phyloP scores from a whole-genome alignment of 768 basidiomycete species.

The Pleurotus tuoliensis region DNA sequence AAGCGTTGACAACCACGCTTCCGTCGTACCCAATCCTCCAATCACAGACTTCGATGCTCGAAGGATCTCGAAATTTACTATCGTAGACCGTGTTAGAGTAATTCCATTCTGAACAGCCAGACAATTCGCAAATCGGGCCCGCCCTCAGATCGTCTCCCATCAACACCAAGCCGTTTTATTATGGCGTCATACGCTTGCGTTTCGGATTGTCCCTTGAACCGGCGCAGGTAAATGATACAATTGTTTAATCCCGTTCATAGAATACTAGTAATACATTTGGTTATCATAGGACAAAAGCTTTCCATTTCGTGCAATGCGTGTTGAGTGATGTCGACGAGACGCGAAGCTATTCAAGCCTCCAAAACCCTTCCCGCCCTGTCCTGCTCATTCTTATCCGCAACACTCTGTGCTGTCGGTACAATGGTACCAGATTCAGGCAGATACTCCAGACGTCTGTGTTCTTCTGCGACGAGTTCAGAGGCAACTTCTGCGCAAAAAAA shows the following conservation, averaged over 20 bases:
- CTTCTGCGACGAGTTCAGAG: neutral
- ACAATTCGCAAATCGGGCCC: too few relatives aligned
- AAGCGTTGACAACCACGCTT: conserved; percentile 5
- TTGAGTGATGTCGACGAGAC: too few relatives aligned
- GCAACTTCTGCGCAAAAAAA: neutral
- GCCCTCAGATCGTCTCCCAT: too few relatives aligned
- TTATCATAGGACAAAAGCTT: too few relatives aligned
- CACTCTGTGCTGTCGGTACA: neutral
- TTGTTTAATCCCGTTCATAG: too few relatives aligned
- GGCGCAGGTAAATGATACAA: too few relatives aligned
- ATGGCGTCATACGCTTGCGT: too few relatives aligned
- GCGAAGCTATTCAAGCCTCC: neutral
- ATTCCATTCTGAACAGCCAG: conserved; percentile 2
- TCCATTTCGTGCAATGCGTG: too few relatives aligned
- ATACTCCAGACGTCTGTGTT: neutral
- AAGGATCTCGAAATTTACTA: conserved; percentile 6
- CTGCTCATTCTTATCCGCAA: neutral
- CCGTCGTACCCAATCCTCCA: neutral
- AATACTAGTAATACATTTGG: too few relatives aligned
- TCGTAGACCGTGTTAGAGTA: neutral
- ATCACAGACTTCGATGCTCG: conserved; percentile 5
- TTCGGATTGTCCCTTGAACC: too few relatives aligned
- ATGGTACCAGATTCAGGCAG: neutral
- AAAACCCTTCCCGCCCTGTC: neutral
- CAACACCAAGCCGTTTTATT: too few relatives aligned